phyloP scores from a whole-genome alignment of 768 basidiomycete species.

The Trametopsis cervina region DNA sequence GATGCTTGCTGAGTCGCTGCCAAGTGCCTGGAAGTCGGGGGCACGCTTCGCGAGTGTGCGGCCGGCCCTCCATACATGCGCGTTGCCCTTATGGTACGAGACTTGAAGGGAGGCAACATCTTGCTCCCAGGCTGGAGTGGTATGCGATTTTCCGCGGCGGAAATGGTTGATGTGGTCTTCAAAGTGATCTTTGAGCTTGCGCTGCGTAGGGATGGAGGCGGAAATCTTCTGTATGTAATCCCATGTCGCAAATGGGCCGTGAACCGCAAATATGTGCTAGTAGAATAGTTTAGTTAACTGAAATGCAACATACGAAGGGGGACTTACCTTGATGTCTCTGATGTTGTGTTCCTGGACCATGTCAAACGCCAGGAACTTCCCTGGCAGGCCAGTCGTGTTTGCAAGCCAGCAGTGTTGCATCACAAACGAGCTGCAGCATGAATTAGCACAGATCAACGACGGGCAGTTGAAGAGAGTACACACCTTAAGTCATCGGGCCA shows the following conservation, averaged over 20 bases:
- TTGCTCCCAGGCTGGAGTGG: background rate
- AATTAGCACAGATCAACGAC: background rate
- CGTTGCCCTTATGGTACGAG: background rate
- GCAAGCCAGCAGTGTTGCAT: constrained; percentile 9
- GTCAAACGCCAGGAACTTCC: constrained; percentile 23
- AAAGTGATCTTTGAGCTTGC: constrained; percentile 2
- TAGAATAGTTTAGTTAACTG: background rate
- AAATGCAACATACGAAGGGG: background rate
- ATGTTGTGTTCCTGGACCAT: constrained; percentile 31
- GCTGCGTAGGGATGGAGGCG: constrained; percentile 1
- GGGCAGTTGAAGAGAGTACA: background rate
- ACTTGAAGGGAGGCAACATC: background rate
- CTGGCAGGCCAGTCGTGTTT: constrained; percentile 17
- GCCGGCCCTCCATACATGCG: background rate
- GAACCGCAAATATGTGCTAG: constrained; percentile 2
- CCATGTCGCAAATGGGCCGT: constrained; percentile 10
- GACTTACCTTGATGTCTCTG: constrained; percentile 28
- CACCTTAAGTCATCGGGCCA: constrained; percentile 19
- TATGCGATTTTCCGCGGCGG: constrained; percentile 2
- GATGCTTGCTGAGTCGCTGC: background rate
- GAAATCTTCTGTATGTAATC: constrained; percentile 4
- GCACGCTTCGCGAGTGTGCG: background rate
- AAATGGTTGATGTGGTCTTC: constrained; percentile 1
- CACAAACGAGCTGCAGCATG: background rate
- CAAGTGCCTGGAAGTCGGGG: background rate